These are phyloP conservation scores for Verticillium tricorpus DNA, from an alignment of 2,329 filamentous ascomycete genomes.

Conservation along the genomic window DNA sequence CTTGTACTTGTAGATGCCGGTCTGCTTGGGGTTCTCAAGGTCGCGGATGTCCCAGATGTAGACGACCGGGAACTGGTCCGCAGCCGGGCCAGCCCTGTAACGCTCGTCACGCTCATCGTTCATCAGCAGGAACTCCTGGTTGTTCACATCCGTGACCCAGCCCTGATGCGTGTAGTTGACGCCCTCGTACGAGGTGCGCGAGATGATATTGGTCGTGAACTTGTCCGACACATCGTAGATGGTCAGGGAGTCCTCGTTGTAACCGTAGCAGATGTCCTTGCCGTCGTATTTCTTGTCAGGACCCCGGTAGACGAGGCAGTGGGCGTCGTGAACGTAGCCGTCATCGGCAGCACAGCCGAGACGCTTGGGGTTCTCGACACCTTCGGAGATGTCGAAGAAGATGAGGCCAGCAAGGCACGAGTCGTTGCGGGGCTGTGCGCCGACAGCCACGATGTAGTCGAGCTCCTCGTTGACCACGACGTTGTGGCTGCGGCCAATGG, in stretches of 20 bases:
- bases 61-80: constrained; percentile 40
- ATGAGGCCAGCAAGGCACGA: constrained; percentile 47
- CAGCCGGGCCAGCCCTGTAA: constrained; percentile 30
- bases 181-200: constrained; percentile 51
- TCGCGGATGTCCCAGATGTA: constrained; percentile 46
- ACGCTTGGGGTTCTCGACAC: constrained; percentile 45
- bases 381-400: constrained; percentile 53
- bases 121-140: constrained; percentile 41
- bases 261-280: constrained; percentile 51
- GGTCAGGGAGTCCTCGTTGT: constrained; percentile 48
- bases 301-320: constrained; percentile 51
- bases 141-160: constrained; percentile 41
- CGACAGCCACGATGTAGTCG: constrained; percentile 42
- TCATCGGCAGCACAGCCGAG: constrained; percentile 50
- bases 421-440: constrained; percentile 30
- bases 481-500: constrained; percentile 34
- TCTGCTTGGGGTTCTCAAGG: constrained; percentile 36
- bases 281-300: constrained; percentile 43
- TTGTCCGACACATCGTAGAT: constrained; percentile 51
- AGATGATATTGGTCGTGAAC: constrained; percentile 37
- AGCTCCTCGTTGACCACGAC: constrained; percentile 44
- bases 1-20: constrained; percentile 35
- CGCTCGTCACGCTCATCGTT: constrained; percentile 51
- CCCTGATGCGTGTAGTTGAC: constrained; percentile 57
- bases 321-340: constrained; percentile 58